Base-by-base conservation (phyloP, 257 asterid species). In the Nicotiana sylvestris region DNA sequence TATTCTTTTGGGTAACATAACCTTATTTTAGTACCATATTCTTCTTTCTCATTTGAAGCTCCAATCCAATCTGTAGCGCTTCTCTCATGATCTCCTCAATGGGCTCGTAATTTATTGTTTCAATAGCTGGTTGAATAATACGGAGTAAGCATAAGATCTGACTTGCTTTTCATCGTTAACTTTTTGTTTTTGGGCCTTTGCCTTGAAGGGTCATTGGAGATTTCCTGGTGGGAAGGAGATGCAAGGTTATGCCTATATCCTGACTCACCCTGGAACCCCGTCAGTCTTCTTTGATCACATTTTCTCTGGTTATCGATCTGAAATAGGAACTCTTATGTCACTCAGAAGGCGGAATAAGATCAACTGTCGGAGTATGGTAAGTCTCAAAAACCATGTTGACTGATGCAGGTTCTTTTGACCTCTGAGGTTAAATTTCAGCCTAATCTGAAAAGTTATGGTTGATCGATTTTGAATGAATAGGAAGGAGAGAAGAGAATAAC, bases 171-270 rank as follows among this genome's bases (percentile, higher is more conserved):
- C 82, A 77, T 82, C 56, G 15, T 58, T 37, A 62, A 56, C 64
- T 18, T 17, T 60, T 81, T 51, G 56, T 39, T 33, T 66, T 78
- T 67, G 27, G 66, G 53, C 66, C 84, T 81, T 76, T 78, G 67
- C 81, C 87, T 72, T 88, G 86, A 88, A 96, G 99, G 99, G 99
- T 82, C 99, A 96, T 85, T 96, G 99, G 99, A 94, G 99, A 91
- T 96, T 96, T 91, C 99, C 99, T 57, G 97, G 93, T 68, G 98
- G 99, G 80, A 96, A 93, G 87, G 99, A 96, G 88, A 92, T 93
- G 97, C 98, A 93, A 90, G 99, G 99, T 66, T 96, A 96, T 85
- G 97, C 98, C 66, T 96, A 96, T 84, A 91, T 94, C 85, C 82
- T 96, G 80, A 93, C 98, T 83, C 98, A 96, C 87, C 94, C 95